Conservation (phyloP, 2,329 filamentous ascomycete genomes). For the Annulohypoxylon truncatum region DNA sequence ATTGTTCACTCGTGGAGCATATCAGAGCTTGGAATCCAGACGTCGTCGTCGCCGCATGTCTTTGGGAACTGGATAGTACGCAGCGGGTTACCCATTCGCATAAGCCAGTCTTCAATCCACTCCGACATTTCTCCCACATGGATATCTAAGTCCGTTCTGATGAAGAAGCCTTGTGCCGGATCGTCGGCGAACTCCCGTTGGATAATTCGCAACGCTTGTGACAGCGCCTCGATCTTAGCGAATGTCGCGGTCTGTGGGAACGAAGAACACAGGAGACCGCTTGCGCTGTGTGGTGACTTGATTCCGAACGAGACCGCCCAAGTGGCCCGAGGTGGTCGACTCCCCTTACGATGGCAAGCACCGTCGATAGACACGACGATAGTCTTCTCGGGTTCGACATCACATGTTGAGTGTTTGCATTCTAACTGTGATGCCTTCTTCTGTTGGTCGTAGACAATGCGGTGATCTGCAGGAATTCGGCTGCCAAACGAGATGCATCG, state of each 20-base stretch:
- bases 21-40: constrained; percentile 35
- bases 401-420: no score
- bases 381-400: not conserved
- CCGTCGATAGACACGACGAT: constrained; percentile 44
- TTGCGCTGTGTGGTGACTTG: constrained; percentile 39
- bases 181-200: not conserved
- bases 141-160: constrained; percentile 37
- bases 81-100: constrained; percentile 4
- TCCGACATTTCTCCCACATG: constrained; percentile 31
- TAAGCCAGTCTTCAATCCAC: constrained; percentile 37
- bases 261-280: not conserved
- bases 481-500: not conserved
- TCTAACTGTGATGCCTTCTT: no score
- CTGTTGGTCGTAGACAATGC: not conserved
- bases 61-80: constrained; percentile 23
- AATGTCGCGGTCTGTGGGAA: constrained; percentile 31
- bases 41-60: constrained; percentile 8
- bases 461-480: not conserved
- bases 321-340: constrained; percentile 32
- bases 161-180: constrained; percentile 2
- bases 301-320: constrained; percentile 47
- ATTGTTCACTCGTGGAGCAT: constrained; percentile 31
- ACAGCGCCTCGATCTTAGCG: constrained; percentile 43
- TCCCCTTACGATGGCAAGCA: constrained; percentile 43
- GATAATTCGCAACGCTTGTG: constrained; percentile 26